These are phyloP conservation scores for Lupinus albus DNA, from an alignment of 306 rosid species.

Conservation along the genomic window DNA sequence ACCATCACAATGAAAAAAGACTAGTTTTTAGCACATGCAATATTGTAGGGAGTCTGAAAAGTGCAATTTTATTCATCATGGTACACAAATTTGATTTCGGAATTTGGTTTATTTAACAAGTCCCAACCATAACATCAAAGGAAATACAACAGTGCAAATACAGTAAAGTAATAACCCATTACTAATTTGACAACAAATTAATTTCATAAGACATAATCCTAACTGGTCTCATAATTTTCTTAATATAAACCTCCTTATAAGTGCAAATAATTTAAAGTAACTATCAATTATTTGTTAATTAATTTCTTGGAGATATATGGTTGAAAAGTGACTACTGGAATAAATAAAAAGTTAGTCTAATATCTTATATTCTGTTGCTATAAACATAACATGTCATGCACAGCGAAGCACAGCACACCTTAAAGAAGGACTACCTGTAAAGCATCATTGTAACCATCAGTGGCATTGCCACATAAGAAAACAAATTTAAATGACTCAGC, in stretches of 20 bases:
- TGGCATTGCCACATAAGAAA: constrained; percentile 82
- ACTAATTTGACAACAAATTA: constrained; percentile 22
- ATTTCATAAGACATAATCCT: not conserved
- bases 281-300: constrained; percentile 17
- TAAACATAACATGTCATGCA: constrained; percentile 25
- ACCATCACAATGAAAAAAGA: not conserved
- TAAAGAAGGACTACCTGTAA: constrained; percentile 66
- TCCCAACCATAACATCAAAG: not conserved
- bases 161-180: constrained; percentile 16
- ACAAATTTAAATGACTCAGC: constrained; percentile 74
- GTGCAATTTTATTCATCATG: not conserved
- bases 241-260: not conserved
- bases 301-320: constrained; percentile 20
- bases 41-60: not conserved
- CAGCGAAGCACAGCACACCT: constrained; percentile 25
- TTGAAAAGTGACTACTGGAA: constrained; percentile 19
- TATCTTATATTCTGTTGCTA: constrained; percentile 11
- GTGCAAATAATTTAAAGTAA: not conserved
- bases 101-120: not conserved
- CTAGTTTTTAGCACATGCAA: constrained; percentile 5
- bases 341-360: constrained; percentile 16
- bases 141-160: constrained; percentile 3
- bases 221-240: not conserved
- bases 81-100: constrained; percentile 5
- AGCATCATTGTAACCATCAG: constrained; percentile 72